Percentiles rank a stretch among this genome's conserved stretches.
Evolutionary conservation across 192 early-diverging fungal species (phyloP).

Genomic region (Helicostylum pulchrum): DNA sequence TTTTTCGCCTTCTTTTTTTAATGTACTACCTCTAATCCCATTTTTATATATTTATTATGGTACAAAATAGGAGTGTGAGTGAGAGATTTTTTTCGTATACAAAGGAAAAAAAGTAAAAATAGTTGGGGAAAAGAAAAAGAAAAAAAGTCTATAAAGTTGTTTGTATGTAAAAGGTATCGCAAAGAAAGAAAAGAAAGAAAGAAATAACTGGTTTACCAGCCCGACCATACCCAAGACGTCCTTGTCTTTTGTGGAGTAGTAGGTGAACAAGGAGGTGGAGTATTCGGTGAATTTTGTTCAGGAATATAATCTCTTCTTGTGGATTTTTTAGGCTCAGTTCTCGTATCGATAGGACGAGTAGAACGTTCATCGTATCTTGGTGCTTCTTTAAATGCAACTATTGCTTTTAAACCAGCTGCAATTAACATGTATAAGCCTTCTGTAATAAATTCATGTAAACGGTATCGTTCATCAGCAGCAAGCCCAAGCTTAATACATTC

Average conservation of each 20-base stretch:
- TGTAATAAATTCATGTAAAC: slow-evolving; percentile 47
- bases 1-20: no score
- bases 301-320: slow-evolving; percentile 7
- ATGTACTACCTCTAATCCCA: no score
- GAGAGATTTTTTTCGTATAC: neutral
- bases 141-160: neutral
- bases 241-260: neutral
- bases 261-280: neutral
- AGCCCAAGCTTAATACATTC: slow-evolving; percentile 45
- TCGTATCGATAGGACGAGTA: slow-evolving; percentile 8
- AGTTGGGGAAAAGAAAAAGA: neutral
- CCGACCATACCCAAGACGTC: no score
- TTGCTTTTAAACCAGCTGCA: slow-evolving; percentile 50
- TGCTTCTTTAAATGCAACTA: slow-evolving; percentile 54
- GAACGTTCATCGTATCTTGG: slow-evolving; percentile 37
- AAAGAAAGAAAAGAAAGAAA: no score
- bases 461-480: slow-evolving; percentile 52
- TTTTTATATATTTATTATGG: no score
- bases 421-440: slow-evolving; percentile 46
- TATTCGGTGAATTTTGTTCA: neutral
- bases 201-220: no score
- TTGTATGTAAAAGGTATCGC: neutral
- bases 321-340: neutral
- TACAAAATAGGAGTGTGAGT: neutral
- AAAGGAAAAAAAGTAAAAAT: neutral